Conservation (phyloP, 2,329 filamentous ascomycete species). For the Pyricularia pennisetigena region DNA sequence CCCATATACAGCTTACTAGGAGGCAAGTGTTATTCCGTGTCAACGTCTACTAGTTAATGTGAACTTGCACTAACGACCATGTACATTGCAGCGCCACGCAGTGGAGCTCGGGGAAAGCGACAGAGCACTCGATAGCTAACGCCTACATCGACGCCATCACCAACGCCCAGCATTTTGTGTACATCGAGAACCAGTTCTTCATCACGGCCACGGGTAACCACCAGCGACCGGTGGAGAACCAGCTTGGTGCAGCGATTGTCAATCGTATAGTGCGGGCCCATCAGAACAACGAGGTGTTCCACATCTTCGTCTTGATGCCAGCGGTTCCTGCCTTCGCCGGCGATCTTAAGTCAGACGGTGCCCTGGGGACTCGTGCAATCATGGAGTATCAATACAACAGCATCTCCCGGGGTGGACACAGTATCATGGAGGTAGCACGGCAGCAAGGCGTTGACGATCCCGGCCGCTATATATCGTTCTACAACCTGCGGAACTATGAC, state of each 20-base stretch:
- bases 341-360: slow-evolving; percentile 62
- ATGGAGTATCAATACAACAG: slow-evolving; percentile 82
- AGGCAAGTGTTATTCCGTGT: slow-evolving; percentile 23
- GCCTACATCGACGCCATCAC: slow-evolving; percentile 68
- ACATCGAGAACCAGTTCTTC: slow-evolving; percentile 84
- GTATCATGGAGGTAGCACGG: slow-evolving; percentile 63
- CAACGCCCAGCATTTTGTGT: slow-evolving; percentile 62
- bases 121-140: slow-evolving; percentile 73
- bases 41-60: not conserved
- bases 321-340: slow-evolving; percentile 76
- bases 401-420: slow-evolving; percentile 67
- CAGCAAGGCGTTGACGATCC: slow-evolving; percentile 58
- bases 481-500: slow-evolving; percentile 77
- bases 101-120: slow-evolving; percentile 42
- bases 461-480: slow-evolving; percentile 68
- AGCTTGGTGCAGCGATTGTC: slow-evolving; percentile 70
- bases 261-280: slow-evolving; percentile 66
- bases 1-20: slow-evolving; percentile 40
- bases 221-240: slow-evolving; percentile 65
- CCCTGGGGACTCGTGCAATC: slow-evolving; percentile 70
- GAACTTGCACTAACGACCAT: not conserved
- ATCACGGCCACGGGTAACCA: slow-evolving; percentile 68
- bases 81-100: slow-evolving; percentile 8
- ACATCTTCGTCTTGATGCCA: slow-evolving; percentile 69
- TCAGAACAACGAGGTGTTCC: slow-evolving; percentile 55